Percentiles rank a stretch among this genome's conserved stretches.
Evolutionary conservation across 192 early-diverging fungal genomes (phyloP).

Genomic region (Coemansia reversa): DNA sequence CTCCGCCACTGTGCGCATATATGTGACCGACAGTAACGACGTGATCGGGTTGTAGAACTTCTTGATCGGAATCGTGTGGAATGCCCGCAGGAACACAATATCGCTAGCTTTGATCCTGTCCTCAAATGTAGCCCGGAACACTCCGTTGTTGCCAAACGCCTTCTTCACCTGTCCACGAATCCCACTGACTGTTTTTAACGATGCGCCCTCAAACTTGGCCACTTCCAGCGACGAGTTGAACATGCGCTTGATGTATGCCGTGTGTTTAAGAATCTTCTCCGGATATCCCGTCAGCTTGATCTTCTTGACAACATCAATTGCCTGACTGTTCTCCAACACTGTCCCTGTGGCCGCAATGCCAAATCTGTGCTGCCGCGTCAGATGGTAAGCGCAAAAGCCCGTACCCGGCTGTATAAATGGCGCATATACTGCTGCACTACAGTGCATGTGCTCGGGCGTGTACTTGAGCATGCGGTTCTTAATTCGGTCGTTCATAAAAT

Average conservation of each 20-base stretch:
- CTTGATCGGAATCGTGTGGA: conserved; percentile 94
- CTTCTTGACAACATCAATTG: conserved; percentile 97
- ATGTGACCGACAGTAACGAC: conserved; percentile 84
- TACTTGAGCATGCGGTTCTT: conserved; percentile 99
- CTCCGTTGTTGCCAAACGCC: conserved; percentile 79
- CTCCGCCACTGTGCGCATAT: conserved; percentile 86
- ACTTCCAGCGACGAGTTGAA: conserved; percentile 95
- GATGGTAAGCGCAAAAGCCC: conserved; percentile 82
- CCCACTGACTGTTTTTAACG: conserved; percentile 92
- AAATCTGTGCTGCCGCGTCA: conserved; percentile 78
- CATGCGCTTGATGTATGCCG: conserved; percentile 98
- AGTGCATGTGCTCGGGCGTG: conserved; percentile 99
- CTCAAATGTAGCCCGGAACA: conserved; percentile 97
- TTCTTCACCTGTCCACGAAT: conserved; percentile 99
- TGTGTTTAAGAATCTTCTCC: conserved; percentile 95
- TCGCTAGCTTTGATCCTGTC: conserved; percentile 96
- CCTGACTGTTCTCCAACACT: conserved; percentile 90
- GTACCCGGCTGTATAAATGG: conserved; percentile 96
- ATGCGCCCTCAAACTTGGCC: conserved; percentile 97
- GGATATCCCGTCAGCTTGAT: conserved; percentile 95
- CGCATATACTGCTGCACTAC: conserved; percentile 90
- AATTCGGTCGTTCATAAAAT: conserved; percentile 87
- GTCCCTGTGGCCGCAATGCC: conserved; percentile 95
- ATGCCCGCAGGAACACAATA: conserved; percentile 95
- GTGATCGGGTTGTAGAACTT: conserved; percentile 98